Base-by-base conservation (phyloP, 805 yeast species). In the Hanseniaspora singularis region DNA sequence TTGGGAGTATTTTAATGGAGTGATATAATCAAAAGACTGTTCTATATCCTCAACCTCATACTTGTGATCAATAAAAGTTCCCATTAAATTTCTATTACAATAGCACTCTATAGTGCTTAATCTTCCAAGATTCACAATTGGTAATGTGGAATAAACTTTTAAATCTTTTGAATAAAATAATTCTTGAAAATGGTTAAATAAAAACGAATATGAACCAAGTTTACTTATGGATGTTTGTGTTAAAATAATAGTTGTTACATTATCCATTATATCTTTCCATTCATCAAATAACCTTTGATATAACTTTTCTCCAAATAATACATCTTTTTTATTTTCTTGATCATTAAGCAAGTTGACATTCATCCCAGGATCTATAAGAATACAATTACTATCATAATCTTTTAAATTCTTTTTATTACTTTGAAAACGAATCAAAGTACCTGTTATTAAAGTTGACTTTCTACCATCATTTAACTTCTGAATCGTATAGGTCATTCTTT, bases 121-220 rank as follows among this genome's bases (percentile, higher is more conserved):
- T 54, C 94, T 71, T 0, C 96, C 97, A 56, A 92, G 65, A 56
- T 85, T 88, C 11, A 80, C 70, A 1, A 88, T 82, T 0, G 99
- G 97, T n/a, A 86, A 63, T 0, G 98, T 89, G 0, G 96, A 76
- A 59, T 82, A 92, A 0, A 81, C 81, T 2, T 87, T 86, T 20
- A 88, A 73, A 30, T 74, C 67, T 2, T 79, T 66, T 50, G 71
- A 70, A 49, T 69, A 62, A 16, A 48, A 23, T 8, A 20, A 10
- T 4, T 42, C 33, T 33, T 41, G 47, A 23, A 41, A 48, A 12
- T 28, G 34, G 30, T 42, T 41, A 52, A 84, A 74, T 22, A 92
- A 60, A 33, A 77, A 65, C 0, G 81, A 77, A 58, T 74, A 86
- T 0, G 95, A 94, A 20, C 96, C 92, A 2, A 85, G 55, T 57